Evolutionary conservation across 495 filamentous ascomycete genomes (phyloP), one percentile per base, ranked within the genome.

Genomic region (Penicillium steckii): DNA sequence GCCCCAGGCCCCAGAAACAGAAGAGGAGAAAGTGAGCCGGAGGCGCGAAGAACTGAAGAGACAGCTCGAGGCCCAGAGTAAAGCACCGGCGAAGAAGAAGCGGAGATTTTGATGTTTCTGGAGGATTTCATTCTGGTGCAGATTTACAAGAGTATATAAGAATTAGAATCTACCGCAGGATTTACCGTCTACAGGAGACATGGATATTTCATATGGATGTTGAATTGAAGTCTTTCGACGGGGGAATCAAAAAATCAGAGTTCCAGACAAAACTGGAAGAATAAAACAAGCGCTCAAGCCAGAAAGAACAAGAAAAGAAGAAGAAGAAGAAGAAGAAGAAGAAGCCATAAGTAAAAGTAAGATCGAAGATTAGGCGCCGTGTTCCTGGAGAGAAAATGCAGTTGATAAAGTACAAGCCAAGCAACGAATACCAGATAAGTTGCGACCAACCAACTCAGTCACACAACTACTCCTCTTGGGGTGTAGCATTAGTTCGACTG

Each of bases 41-140:
- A 88, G 81, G 56, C 75, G 87, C 19, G 77, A 78, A 41, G 80
- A 85, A 56, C 59, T 90, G 47, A 83, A 86, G 57, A 75, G 76
- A 44, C 80, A 88, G 44, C 67, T 89, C n/a, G 82, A 85, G 52
- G 77, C 65, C 56, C 85, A 84, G 57, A 79, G 75, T n/a, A 80
- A 83, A 18, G 80, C 77, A n/a, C 80, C 75, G 7, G 76, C 77
- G 10, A 81, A 79, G 64, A 89, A 87, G 70, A 91, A 87, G 63
- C 75, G 86, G 45, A 86, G 79, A 47, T 91, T 83, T 55, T 84
- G 59, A 23, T 30, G 6, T 37, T 15, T 37, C 15, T 27, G 10
- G 19, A n/a, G n/a, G n/a, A n/a, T n/a, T n/a, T n/a, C n/a, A n/a
- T n/a, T n/a, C n/a, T n/a, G n/a, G n/a, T n/a, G n/a, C n/a, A n/a